phyloP scores from a whole-genome alignment of 2,329 filamentous ascomycete species.

The Xylariaceae sp. region DNA sequence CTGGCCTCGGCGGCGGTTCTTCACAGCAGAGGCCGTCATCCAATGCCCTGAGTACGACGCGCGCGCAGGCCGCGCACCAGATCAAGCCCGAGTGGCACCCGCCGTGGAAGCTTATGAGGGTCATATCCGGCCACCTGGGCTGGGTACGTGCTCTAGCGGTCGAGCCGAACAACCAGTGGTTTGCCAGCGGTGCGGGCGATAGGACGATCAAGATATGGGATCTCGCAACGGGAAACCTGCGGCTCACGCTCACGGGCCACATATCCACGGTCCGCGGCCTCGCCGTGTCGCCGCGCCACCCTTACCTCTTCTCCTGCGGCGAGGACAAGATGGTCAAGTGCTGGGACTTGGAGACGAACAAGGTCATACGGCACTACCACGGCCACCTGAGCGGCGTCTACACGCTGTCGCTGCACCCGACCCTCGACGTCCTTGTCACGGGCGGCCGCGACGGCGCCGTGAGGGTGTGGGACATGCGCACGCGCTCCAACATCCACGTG shows the following conservation, averaged over 20 bases:
- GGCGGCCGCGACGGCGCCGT: conserved; percentile 92
- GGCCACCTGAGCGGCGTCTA: conserved; percentile 96
- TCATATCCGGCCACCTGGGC: conserved; percentile 92
- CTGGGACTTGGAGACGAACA: conserved; percentile 99
- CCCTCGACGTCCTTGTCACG: conserved; percentile 88
- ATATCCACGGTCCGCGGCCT: conserved; percentile 85
- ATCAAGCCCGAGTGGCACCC: conserved; percentile 91
- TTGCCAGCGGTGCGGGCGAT: conserved; percentile 91
- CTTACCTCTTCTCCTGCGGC: conserved; percentile 94
- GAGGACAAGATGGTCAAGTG: conserved; percentile 99
- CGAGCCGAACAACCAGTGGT: conserved; percentile 96
- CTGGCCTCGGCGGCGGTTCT: conserved; percentile 10
- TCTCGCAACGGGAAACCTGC: conserved; percentile 76
- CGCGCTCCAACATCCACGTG: conserved; percentile 91
- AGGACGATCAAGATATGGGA: conserved; percentile 99
- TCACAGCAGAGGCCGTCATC: conserved; percentile 13
- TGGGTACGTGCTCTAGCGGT: conserved; percentile 90
- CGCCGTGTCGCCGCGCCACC: conserved; percentile 87
- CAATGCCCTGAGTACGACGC: conserved; percentile 27
- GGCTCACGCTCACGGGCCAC: conserved; percentile 84
- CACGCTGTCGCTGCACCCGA: conserved; percentile 86
- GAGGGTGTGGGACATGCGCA: conserved; percentile 97
- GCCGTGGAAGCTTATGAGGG: conserved; percentile 97
- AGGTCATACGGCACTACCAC: conserved; percentile 96
- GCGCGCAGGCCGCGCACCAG: conserved; percentile 35